Conservation (phyloP, 306 rosid species). For the apple (Malus domestica) region DNA sequence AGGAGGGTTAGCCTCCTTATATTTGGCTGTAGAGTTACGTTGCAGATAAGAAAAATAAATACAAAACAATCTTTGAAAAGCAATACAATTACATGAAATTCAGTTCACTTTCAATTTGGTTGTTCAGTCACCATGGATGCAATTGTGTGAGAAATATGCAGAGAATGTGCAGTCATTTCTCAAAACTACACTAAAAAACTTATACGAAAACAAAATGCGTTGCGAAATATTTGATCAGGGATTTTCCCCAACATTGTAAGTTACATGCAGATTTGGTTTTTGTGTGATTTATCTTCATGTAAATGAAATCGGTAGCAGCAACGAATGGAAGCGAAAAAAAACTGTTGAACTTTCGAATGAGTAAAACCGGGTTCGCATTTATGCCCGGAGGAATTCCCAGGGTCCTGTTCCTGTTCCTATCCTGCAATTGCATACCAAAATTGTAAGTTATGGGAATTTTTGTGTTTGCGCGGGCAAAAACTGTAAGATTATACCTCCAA, state of each 20-base stretch:
- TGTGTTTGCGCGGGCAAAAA: not conserved
- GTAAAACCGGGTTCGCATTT: not conserved
- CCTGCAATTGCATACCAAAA: constrained; percentile 36
- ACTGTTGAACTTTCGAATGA: not conserved
- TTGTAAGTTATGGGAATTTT: not conserved
- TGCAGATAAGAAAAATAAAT: too few species aligned
- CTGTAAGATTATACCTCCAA: constrained; percentile 49
- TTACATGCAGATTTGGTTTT: not conserved
- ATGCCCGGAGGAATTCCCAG: constrained; percentile 62
- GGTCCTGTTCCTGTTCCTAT: constrained; percentile 96
- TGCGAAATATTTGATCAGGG: not conserved
- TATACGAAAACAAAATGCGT: too few species aligned
- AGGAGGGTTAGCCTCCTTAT: too few species aligned
- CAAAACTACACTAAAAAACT: not conserved
- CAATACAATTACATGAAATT: too few species aligned
- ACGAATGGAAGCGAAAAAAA: not conserved
- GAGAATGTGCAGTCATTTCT: not conserved
- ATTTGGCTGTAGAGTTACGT: too few species aligned
- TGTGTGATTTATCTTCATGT: not conserved
- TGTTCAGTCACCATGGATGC: not conserved
- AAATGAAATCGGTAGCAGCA: not conserved
- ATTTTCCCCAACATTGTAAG: not conserved
- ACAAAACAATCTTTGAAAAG: too few species aligned
- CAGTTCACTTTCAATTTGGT: not conserved
- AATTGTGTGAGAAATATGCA: not conserved